Base-by-base conservation (phyloP, 306 rosid genomes). In the Prunus kanzakura region DNA sequence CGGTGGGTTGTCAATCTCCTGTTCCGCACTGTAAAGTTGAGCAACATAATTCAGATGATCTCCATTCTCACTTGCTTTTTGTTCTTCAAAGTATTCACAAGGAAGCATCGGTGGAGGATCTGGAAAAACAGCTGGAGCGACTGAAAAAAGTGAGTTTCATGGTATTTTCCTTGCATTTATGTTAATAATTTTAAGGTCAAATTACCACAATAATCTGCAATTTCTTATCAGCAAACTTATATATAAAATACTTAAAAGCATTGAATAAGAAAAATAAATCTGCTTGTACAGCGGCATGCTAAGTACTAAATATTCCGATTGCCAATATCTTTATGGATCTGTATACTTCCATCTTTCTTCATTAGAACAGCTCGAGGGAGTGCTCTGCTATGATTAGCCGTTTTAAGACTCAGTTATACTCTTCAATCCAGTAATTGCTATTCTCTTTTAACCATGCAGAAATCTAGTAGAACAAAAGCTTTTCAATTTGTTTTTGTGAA, bases 1-100 rank as follows among this genome's bases (percentile, higher is more conserved):
- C 89, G 11, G 74, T 88, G 69, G 97, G 98, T 65, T 93, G 98
- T 64, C 86, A 82, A 47, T 86, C 88, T 52, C 75, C 92, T 15
- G 46, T 91, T 30, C 87, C 91, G 8, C 86, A 91, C 45, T 76
- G 86, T 76, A 29, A 75, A 85, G 83, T 87, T 57, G 88, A 84
- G 23, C 82, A 83, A 29, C 98, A 93, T 82, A 72, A 76, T 82
- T 77, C 81, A 4, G 86, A 86, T 43, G 77, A 86, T 29, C 65
- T 86, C 67, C 73, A 66, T 65, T 86, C 87, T 82, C 98, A 93
- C 65, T 58, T 93, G 83, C 76, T 86, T 47, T 77, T 72, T 54
- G 68, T 86, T 67, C 90, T 93, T 86, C 88, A 78, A 68, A 81
- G 81, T 68, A 66, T 79, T 35, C 76, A 93, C 87, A 91, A 86